Evolutionary conservation across 371 early-diverging fungal genomes (phyloP).

Genomic region (Zychaea mexicana): DNA sequence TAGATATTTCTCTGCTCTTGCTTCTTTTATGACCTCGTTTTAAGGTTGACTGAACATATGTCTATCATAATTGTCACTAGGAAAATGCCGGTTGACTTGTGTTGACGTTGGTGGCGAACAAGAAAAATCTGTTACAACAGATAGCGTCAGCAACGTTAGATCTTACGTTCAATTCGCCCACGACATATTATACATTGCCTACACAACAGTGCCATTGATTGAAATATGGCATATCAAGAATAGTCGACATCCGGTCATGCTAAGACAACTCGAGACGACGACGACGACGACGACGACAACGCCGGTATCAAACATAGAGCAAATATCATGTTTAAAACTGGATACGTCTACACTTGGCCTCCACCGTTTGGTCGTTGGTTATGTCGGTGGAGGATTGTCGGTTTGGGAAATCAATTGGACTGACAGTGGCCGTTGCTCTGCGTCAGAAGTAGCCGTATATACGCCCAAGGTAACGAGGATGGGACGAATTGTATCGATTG

Average conservation of each 20-base stretch:
- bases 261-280: constrained; percentile 5
- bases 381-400: constrained; percentile 44
- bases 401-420: constrained; percentile 26
- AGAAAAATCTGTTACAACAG: neutral
- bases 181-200: constrained; percentile 18
- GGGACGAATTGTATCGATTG: constrained; percentile 25
- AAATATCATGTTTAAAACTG: constrained; percentile 29
- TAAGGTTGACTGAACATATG: too few relatives aligned
- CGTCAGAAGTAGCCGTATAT: constrained; percentile 16
- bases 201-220: constrained; percentile 9
- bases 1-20: neutral
- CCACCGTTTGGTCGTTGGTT: constrained; percentile 39
- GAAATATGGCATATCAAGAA: constrained; percentile 20
- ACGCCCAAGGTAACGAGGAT: constrained; percentile 2
- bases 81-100: constrained; percentile 32
- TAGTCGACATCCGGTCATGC: neutral
- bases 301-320: neutral
- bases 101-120: constrained; percentile 3
- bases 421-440: neutral
- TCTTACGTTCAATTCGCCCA: constrained; percentile 16
- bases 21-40: too few relatives aligned
- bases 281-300: too few relatives aligned
- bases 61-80: constrained; percentile 6
- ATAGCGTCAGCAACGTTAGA: neutral
- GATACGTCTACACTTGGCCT: neutral